Evolutionary conservation across 140 eudicot species (phyloP).

Genomic region (Erigeron philadelphicus): DNA sequence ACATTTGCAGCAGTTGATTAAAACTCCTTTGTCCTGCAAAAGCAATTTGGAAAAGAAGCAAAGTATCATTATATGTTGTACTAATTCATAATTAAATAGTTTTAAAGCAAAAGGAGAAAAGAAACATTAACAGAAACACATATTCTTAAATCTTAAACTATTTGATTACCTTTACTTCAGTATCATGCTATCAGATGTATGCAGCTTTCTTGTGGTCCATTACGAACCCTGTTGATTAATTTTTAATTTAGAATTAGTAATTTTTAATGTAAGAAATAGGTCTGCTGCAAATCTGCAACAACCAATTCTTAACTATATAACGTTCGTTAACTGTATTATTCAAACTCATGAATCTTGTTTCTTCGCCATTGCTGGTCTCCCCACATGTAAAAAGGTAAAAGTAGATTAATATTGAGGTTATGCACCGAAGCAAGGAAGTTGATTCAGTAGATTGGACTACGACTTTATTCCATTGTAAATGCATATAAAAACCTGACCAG

Average conservation of each 20-base stretch:
- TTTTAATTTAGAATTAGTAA: not conserved
- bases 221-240: slow-evolving; percentile 7
- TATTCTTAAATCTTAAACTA: slow-evolving; percentile 2
- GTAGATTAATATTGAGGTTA: slow-evolving; percentile 3
- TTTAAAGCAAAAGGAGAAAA: slow-evolving; percentile 9
- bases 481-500: slow-evolving; percentile 24
- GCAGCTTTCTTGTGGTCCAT: slow-evolving; percentile 17
- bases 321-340: not conserved
- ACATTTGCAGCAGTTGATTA: not conserved
- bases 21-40: slow-evolving; percentile 5
- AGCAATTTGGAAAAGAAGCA: slow-evolving; percentile 27
- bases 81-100: slow-evolving; percentile 15
- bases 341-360: slow-evolving; percentile 23
- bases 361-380: slow-evolving; percentile 27
- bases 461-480: slow-evolving; percentile 36
- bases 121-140: not conserved
- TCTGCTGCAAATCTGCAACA: too few species aligned
- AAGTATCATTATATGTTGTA: slow-evolving; percentile 22
- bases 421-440: slow-evolving; percentile 43
- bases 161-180: slow-evolving; percentile 24
- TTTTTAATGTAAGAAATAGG: not conserved
- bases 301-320: not conserved
- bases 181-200: slow-evolving; percentile 25
- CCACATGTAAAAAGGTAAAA: slow-evolving; percentile 19
- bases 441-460: slow-evolving; percentile 25